phyloP scores from a whole-genome alignment of 2,329 filamentous ascomycete genomes.

The Botrytis squamosa region DNA sequence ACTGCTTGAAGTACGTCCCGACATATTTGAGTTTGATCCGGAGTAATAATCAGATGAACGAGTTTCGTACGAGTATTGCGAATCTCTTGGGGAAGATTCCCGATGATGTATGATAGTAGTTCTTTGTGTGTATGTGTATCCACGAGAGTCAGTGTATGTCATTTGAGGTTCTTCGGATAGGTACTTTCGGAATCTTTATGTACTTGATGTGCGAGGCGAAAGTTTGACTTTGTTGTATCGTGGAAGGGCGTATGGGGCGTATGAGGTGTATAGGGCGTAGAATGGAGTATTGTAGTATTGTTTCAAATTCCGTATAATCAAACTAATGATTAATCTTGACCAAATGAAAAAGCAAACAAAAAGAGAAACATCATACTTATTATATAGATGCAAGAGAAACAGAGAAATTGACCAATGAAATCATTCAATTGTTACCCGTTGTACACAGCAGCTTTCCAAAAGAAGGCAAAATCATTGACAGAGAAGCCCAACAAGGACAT shows the following conservation, averaged over 20 bases:
- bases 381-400: not conserved
- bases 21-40: conserved; percentile 6
- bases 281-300: not conserved
- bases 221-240: not conserved
- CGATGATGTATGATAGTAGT: not conserved
- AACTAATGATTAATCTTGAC: conserved; percentile 9
- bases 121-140: conserved; percentile 9
- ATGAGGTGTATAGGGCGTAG: not conserved
- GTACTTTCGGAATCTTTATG: conserved; percentile 11
- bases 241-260: not conserved
- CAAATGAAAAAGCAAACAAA: conserved; percentile 12
- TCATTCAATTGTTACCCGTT: conserved; percentile 2
- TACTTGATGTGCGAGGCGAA: not conserved
- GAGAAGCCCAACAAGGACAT: not conserved
- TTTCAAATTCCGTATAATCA: not conserved
- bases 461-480: not conserved
- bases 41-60: conserved; percentile 10
- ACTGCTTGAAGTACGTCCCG: conserved; percentile 1
- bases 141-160: conserved; percentile 14
- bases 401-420: conserved; percentile 6
- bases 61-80: not conserved
- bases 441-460: not conserved
- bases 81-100: conserved; percentile 3
- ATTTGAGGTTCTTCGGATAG: not conserved
- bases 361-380: conserved; percentile 11